Base-by-base conservation (phyloP, 495 filamentous ascomycete genomes). In the Penicillium riverlandense region DNA sequence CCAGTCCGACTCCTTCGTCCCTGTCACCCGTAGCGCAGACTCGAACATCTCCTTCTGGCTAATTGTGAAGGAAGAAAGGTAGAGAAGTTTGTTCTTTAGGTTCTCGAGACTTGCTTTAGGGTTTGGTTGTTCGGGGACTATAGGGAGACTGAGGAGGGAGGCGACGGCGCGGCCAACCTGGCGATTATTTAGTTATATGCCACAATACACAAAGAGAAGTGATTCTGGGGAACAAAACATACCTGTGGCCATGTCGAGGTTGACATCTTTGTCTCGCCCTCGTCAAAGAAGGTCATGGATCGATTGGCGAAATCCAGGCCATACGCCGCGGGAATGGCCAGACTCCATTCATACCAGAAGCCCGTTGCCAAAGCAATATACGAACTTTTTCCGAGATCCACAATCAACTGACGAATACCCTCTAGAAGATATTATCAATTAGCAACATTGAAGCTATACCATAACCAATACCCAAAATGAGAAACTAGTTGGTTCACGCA, bases 281-380 rank as follows among this genome's bases (percentile, higher is more conserved):
- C 73, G 29, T 77, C 76, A 38, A 67, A 76, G 8, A 74, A 57
- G 2, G 63, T 75, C 11, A 69, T 50, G 0, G 34, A 50, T 10
- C 48, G 50, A 1, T 65, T 63, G 1, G 35, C 29, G 29, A 77
- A 54, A 44, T 78, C 69, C 45, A 79, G 71, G 2, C 76, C 76
- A 43, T 56, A 77, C 0, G 43, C 15, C 0, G 49, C 41, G 0
- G 61, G 52, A 9, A 59, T 36, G 0, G 56, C 57, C 1, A 78
- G 50, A 45, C 65, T 72, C 41, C 59, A 76, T 39, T 78, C 75
- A 56, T 78, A 80, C 76, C 76, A 79, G 52, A 76, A 74, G 5
- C 64, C 61, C 31, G 63, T 70, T 4, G 52, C 40, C 1, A 85
- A 40, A 6, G 52, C 59, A 28, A 83, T 69, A 66, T 70, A 83